Conservation (phyloP, 1,284 basidiomycete genomes). For the Ceratobasidium sp. region DNA sequence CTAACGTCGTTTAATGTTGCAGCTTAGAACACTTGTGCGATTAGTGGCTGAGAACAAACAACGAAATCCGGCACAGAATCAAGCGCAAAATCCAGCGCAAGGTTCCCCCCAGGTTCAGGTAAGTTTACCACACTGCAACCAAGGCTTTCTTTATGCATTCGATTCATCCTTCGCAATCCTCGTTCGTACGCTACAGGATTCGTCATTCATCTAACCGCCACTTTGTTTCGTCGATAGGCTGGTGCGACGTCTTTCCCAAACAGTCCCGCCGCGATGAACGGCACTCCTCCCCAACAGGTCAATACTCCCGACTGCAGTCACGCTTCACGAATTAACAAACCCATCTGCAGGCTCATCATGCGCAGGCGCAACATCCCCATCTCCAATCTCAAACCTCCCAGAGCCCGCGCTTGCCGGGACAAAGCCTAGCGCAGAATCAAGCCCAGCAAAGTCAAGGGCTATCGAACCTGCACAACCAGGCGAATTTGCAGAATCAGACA, state of each 20-base stretch:
- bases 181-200: background rate
- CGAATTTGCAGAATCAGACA: background rate
- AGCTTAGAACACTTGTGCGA: slow-evolving; percentile 27
- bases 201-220: background rate
- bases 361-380: background rate
- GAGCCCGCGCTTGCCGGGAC: slow-evolving; percentile 1
- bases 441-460: slow-evolving; percentile 2
- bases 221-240: background rate
- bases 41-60: slow-evolving; percentile 23
- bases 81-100: slow-evolving; percentile 4
- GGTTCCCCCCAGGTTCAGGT: slow-evolving; percentile 31
- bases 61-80: slow-evolving; percentile 9
- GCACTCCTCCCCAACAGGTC: slow-evolving; percentile 18
- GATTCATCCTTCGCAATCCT: background rate
- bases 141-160: background rate
- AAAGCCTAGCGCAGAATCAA: background rate
- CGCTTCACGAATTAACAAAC: background rate
- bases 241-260: slow-evolving; percentile 10
- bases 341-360: background rate
- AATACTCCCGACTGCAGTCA: background rate
- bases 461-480: background rate
- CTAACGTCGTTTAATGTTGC: background rate
- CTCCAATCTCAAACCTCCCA: background rate
- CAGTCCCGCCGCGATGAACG: slow-evolving; percentile 27
- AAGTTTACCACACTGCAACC: background rate